Evolutionary conservation across 306 rosid species (phyloP), one percentile per base, ranked within the genome.

Genomic region (Luffa acutangula): DNA sequence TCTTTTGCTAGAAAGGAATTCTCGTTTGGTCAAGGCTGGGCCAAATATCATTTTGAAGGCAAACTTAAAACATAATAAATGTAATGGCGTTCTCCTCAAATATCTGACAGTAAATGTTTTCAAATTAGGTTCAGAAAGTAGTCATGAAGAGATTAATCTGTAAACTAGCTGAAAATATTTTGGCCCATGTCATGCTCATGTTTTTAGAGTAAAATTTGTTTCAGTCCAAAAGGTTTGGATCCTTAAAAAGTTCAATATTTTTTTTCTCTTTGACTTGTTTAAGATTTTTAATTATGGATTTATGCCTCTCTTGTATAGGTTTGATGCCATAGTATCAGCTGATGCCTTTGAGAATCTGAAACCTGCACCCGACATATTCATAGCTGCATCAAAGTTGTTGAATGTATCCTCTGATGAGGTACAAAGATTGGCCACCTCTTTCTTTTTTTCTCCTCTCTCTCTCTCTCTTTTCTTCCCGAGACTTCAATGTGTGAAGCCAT

Each of bases 311-410:
- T 79, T 78, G n/a, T 48, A 86, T 88, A 95, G 98, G 97, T 95
- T 95, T 51, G 93, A 95, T 81, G 96, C 97, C 45, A 88, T 95
- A 43, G 97, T 92, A 79, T 87, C 97, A 81, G 98, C 97, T 75
- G 98, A 95, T 87, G 98, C 98, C 78, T 95, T 95, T 85, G 97
- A 95, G 88, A 95, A 91, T 84, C 84, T 95, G 90, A 95, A 95
- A 81, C 98, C 98, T 82, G 93, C 97, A 85, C 98, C 97, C 60
- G 98, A 92, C 84, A 95, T 92, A 80, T 95, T 95, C 86, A 81
- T 95, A 75, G 97, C 98, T 79, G 98, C 97, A 48, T 88, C 97
- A 31, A 87, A 82, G 84, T 88, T 87, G 80, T 81, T 95, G 90
- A 84, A 87, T 84, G 97, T 92, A 54, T 89, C 87, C 62, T 82